A percentile compares a stretch with the other conserved stretches of the same genome.
phyloP scores from a whole-genome alignment of 306 rosid genomes.

The Boehmeria nivea region DNA sequence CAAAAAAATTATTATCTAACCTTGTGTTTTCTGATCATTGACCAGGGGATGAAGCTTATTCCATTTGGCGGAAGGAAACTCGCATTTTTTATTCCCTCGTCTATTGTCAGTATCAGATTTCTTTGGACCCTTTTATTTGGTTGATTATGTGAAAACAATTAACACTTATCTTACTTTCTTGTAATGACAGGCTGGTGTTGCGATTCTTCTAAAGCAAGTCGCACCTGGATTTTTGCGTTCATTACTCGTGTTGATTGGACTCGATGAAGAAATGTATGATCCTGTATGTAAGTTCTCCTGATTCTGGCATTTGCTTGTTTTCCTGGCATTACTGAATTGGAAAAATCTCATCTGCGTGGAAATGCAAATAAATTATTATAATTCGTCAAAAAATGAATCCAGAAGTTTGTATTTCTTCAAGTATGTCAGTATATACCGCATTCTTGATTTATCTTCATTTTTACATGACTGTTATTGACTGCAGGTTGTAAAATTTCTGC shows the following conservation, averaged over 20 bases:
- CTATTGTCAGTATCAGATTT: conserved; percentile 49
- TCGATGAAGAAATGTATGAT: conserved; percentile 81
- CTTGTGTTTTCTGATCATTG: conserved; percentile 30
- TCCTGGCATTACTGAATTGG: too few relatives aligned
- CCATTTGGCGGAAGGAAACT: conserved; percentile 87
- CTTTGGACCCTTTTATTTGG: conserved; percentile 10
- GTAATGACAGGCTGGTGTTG: conserved; percentile 62
- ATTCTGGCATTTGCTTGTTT: conserved; percentile 21
- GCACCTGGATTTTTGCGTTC: conserved; percentile 60
- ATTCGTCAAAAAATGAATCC: too few relatives aligned
- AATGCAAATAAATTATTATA: too few relatives aligned
- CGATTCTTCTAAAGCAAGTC: conserved; percentile 68
- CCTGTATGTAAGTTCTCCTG: conserved; percentile 87
- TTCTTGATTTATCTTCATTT: neutral
- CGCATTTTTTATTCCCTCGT: conserved; percentile 66
- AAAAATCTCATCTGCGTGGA: too few relatives aligned
- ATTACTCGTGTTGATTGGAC: conserved; percentile 62
- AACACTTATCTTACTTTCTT: conserved; percentile 17
- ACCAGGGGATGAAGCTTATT: conserved; percentile 93
- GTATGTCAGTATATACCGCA: neutral
- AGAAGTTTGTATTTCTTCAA: neutral
- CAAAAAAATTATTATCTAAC: neutral
- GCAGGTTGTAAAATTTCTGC: conserved; percentile 80
- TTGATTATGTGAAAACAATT: conserved; percentile 12
- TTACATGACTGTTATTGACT: conserved; percentile 13